Evolutionary conservation across 768 basidiomycete species (phyloP), one percentile per base, ranked within the genome.

Genomic region (Rhodotorula taiwanensis): DNA sequence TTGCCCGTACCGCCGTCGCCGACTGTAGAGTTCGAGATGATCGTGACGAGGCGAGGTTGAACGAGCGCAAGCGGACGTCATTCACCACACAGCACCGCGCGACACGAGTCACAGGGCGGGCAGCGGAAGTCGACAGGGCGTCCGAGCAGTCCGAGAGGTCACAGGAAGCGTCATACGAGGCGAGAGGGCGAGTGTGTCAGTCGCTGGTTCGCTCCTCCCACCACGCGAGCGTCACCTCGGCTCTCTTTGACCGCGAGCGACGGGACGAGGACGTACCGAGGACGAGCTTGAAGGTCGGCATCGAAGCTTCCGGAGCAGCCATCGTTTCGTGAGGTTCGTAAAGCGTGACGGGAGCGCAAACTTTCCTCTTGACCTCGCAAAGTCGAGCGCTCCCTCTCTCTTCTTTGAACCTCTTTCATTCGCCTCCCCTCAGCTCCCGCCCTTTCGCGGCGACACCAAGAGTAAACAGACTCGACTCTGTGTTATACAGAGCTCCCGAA

Each of bases 281-380:
- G 65, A 98, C 94, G 76, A 99, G 90, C 79, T 99, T 99, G 83
- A 98, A 99, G 61, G 91, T 89, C 42, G 95, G 92, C 71, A 93
- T 79, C 39, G 62, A 59, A 21, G 66, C n/a, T 27, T 57, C 42
- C 28, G 55, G 56, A 28, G 55, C 62, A 44, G 67, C 52, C 62
- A 69, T 69, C 14, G 18, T 55, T 14, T 43, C 41, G 52, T 39
- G 39, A 20, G 20, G 18, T n/a, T 28, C 5, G 25, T 43, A 16
- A n/a, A 28, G 41, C 36, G 36, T 9, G n/a, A n/a, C n/a, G 9
- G 4, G 8, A 27, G 34, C 18, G 34, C 10, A 39, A 39, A 39
- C 52, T 34, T 41, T 42, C 21, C 34, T n/a, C n/a, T n/a, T n/a
- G n/a, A n/a, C n/a, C 52, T 7, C 14, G 18, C 49, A 11, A 18